Percentiles rank a stretch among this genome's conserved stretches.
phyloP scores from a whole-genome alignment of 1,139 yeast genomes.

The Yamadazyma triangularis region DNA sequence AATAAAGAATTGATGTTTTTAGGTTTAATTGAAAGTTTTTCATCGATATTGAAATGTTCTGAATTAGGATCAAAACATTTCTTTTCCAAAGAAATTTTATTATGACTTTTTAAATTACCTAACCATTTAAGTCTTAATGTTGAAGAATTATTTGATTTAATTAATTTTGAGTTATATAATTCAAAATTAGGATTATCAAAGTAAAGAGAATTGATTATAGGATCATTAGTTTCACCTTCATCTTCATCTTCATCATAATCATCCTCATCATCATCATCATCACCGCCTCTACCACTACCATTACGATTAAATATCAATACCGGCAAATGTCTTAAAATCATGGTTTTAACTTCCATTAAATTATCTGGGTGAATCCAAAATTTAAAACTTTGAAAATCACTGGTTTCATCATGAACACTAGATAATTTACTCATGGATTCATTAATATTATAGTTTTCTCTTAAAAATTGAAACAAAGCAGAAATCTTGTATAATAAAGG shows the following conservation, averaged over 20 bases:
- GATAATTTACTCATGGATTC: constrained; percentile 38
- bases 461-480: constrained; percentile 70
- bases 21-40: constrained; percentile 66
- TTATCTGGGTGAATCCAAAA: constrained; percentile 97
- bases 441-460: constrained; percentile 56
- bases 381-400: constrained; percentile 72
- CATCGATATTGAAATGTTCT: constrained; percentile 52
- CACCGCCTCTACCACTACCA: constrained; percentile 35
- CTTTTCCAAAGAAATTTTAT: constrained; percentile 77
- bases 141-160: constrained; percentile 63
- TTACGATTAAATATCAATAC: constrained; percentile 69
- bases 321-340: constrained; percentile 88
- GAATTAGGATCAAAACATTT: constrained; percentile 60
- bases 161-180: constrained; percentile 77
- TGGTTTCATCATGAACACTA: constrained; percentile 47
- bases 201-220: constrained; percentile 80
- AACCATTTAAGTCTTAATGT: constrained; percentile 89
- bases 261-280: constrained; percentile 18
- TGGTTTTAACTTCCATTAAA: constrained; percentile 93
- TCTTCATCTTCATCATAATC: constrained; percentile 10
- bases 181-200: constrained; percentile 83
- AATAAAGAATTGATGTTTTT: constrained; percentile 37
- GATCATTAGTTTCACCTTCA: constrained; percentile 44
- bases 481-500: constrained; percentile 85
- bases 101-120: constrained; percentile 71